Conservation (phyloP, 2,329 filamentous ascomycete genomes). For the Neonectria neomacrospora region DNA sequence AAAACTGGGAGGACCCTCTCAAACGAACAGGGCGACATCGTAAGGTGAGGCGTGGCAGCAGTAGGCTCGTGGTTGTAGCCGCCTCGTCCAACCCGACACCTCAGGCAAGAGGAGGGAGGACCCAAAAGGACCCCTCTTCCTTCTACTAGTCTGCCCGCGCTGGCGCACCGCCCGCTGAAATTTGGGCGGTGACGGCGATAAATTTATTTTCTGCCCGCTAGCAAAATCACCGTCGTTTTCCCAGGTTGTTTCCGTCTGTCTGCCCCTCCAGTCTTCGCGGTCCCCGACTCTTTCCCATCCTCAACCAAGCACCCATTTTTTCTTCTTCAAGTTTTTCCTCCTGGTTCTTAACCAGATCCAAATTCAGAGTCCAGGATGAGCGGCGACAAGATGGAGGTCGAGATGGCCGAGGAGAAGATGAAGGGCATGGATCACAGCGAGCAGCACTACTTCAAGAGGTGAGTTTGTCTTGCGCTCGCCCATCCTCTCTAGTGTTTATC, state of each 20-base stretch:
- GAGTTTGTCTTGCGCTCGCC: slow-evolving; percentile 35
- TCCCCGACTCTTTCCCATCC: slow-evolving; percentile 1
- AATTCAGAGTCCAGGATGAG: slow-evolving; percentile 52
- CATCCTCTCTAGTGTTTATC: neutral
- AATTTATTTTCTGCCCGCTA: slow-evolving; percentile 47
- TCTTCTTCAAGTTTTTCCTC: slow-evolving; percentile 12
- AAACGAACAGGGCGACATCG: neutral
- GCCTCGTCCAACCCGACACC: neutral
- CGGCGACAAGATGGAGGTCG: slow-evolving; percentile 67
- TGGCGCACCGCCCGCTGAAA: slow-evolving; percentile 27
- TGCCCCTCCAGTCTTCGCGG: slow-evolving; percentile 24
- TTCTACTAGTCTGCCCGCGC: neutral
- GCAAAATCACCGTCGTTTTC: slow-evolving; percentile 41
- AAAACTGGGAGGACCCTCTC: neutral
- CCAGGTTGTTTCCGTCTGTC: slow-evolving; percentile 15
- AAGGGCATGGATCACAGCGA: slow-evolving; percentile 89
- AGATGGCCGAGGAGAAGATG: slow-evolving; percentile 70
- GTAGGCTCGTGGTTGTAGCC: neutral
- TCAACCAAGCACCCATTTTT: neutral
- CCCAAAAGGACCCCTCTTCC: neutral
- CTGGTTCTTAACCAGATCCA: neutral
- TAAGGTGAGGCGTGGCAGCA: neutral
- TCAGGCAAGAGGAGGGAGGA: neutral
- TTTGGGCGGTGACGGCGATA: slow-evolving; percentile 46
- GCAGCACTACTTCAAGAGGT: slow-evolving; percentile 99